Conservation (phyloP, 306 rosid species). For the Rosa rugosa region DNA sequence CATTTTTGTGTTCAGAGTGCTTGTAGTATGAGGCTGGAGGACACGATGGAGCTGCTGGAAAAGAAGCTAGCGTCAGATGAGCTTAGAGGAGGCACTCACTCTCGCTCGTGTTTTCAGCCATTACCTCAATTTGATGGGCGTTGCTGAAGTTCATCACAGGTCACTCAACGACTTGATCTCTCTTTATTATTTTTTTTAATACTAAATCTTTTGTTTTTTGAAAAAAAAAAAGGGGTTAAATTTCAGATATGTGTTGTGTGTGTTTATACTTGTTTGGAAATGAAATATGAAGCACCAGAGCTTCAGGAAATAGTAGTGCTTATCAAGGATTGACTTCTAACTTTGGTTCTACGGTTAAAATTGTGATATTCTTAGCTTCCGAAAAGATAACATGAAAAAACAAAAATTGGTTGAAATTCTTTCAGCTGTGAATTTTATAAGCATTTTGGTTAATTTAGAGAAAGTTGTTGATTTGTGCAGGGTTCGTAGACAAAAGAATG, state of each 20-base stretch:
- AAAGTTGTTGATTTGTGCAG: slow-evolving; percentile 36
- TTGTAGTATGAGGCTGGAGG: slow-evolving; percentile 75
- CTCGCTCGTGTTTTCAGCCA: slow-evolving; percentile 94
- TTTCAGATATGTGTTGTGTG: not conserved
- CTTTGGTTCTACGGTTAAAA: too few species aligned
- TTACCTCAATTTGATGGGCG: slow-evolving; percentile 82
- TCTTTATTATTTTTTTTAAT: not conserved
- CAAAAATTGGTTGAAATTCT: not conserved
- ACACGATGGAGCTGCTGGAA: slow-evolving; percentile 76
- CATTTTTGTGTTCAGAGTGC: slow-evolving; percentile 53
- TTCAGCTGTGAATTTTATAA: not conserved
- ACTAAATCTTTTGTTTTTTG: too few species aligned
- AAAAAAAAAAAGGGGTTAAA: not conserved
- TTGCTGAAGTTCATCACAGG: slow-evolving; percentile 97
- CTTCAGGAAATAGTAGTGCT: too few species aligned
- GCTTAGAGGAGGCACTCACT: slow-evolving; percentile 74
- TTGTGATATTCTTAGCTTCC: not conserved
- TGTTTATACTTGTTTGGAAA: not conserved
- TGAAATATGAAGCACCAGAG: not conserved
- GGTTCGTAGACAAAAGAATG: slow-evolving; percentile 71
- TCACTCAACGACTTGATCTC: slow-evolving; percentile 2
- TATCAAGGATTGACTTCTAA: too few species aligned
- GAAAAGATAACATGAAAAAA: not conserved
- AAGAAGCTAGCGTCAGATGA: slow-evolving; percentile 84
- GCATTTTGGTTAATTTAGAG: slow-evolving; percentile 2